Evolutionary conservation across 2,329 filamentous ascomycete species (phyloP).

Genomic region (Beauveria varroae): DNA sequence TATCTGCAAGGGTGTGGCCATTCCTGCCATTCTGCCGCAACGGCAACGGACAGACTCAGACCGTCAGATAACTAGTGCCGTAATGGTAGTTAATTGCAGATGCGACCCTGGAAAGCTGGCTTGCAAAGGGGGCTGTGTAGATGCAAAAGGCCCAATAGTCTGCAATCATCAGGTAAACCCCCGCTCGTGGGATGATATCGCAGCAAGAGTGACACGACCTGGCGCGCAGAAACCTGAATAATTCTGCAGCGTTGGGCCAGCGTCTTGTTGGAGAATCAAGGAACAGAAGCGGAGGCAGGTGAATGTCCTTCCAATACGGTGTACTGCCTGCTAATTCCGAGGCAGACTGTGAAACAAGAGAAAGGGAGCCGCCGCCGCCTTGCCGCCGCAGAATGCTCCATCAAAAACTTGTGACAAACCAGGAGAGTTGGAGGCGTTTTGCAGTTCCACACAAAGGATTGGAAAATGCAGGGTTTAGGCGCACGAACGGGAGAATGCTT

Average conservation of each 20-base stretch:
- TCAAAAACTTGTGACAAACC: slow-evolving; percentile 1
- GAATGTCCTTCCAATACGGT: neutral
- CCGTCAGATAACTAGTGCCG: neutral
- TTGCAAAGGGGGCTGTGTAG: slow-evolving; percentile 4
- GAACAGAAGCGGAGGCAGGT: neutral
- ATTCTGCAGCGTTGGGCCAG: neutral
- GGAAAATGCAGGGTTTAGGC: neutral
- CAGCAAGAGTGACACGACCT: neutral
- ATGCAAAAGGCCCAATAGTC: slow-evolving; percentile 8
- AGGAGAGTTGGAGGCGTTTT: neutral
- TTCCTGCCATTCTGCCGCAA: neutral
- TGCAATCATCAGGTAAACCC: neutral
- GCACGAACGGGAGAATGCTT: neutral
- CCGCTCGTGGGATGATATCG: slow-evolving; percentile 1
- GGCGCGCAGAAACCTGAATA: neutral
- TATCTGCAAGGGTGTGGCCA: neutral
- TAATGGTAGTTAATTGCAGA: neutral
- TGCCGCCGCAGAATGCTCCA: neutral
- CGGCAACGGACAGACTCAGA: neutral
- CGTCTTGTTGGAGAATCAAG: neutral
- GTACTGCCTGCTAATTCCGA: neutral
- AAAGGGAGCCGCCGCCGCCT: neutral
- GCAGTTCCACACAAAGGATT: neutral
- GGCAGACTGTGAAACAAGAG: neutral
- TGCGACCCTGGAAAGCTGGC: neutral